Base-by-base conservation (phyloP, 2,329 filamentous ascomycete genomes). In the Acrodontium crateriforme region DNA sequence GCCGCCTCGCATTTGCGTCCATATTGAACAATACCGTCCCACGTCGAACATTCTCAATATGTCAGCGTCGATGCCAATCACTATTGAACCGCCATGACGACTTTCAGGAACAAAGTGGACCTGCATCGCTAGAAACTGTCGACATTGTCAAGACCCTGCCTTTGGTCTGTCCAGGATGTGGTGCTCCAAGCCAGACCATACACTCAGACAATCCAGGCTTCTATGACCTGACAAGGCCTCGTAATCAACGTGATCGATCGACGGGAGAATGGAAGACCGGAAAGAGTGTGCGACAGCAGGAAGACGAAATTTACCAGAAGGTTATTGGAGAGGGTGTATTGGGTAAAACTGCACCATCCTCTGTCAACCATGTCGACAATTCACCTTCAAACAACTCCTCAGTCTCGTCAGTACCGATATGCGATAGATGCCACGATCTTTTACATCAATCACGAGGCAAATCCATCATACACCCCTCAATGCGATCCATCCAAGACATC, bases 371-470 rank as follows among this genome's bases (percentile, higher is more conserved):
- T 12, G 18, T 32, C 14, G 13, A 18, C 5, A 15, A 9, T 7
- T 16, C 22, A 9, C 3, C 20, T 3, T 10, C 24, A 14, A 16
- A 25, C 6, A 11, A 18, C 4, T 9, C 9, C 9, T 18, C 11
- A 18, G 12, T 27, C 12, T 14, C 11, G 13, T 4, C 11, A 15
- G 16, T 46, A 3, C 79, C 79, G 2, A 56, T 92, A 5, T 98
- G 89, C 56, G 78, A 89, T 41, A 73, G 89, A 45, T 98, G 89
- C 46, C 84, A 94, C 51, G 67, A 74, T 18, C 64, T 98, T 15
- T 54, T 78, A 13, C 75, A 95, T 52, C 77, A 95, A 49, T 71
- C 72, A 35, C 62, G 65, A 10, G 80, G 78, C 6, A 58, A 69
- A 10, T 67, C 80, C 5, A 87, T 91, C 42, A 67, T 71, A 30